Evolutionary conservation across 2,329 filamentous ascomycete genomes (phyloP), one percentile per base, ranked within the genome.

Genomic region (Hypomyces rosellus): DNA sequence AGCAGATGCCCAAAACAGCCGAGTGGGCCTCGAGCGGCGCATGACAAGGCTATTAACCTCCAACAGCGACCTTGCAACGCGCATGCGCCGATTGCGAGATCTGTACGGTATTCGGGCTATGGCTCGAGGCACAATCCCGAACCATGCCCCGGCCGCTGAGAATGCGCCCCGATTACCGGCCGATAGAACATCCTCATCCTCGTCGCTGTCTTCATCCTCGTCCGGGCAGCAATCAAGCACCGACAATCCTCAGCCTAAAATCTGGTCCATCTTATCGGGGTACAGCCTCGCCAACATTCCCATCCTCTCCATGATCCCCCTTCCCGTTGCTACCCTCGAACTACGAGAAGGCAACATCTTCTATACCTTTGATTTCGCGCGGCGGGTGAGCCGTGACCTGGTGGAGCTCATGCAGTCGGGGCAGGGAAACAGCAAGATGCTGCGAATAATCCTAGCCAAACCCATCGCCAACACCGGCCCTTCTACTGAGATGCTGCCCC

Each of bases 1-100:
- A 42, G 59, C 60, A 18, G 67, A 69, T 48, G 67, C 67, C 25
- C 62, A 65, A 38, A 67, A 65, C 55, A 67, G 66, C 49, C 59
- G 60, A 51, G 57, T 65, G 46, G 65, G 63, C 34, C 63, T 69
- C 13, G 60, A 63, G 15, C 63, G 65, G 34, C 64, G 67, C 25
- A 65, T 67, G 43, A 56, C 56, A 2, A 57, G 67, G 43, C 53
- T 69, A 3, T 59, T 69, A 44, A 64, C 65, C 15, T 67, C 66
- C 54, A 69, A 69, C 55, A 54, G 61, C 34, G 54, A 57, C 36
- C 60, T 69, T 18, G 54, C 67, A n/a, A 48, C 54, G 6, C 61
- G 67, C 25, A 61, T 69, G 57, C 63, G 64, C 37, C 57, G 55
- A 46, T 45, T 63, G 16, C 55, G 56, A 45, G 59, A 57, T 51